phyloP scores from a whole-genome alignment of 2,329 filamentous ascomycete genomes.

The Neophaeococcomyces mojaviensis region DNA sequence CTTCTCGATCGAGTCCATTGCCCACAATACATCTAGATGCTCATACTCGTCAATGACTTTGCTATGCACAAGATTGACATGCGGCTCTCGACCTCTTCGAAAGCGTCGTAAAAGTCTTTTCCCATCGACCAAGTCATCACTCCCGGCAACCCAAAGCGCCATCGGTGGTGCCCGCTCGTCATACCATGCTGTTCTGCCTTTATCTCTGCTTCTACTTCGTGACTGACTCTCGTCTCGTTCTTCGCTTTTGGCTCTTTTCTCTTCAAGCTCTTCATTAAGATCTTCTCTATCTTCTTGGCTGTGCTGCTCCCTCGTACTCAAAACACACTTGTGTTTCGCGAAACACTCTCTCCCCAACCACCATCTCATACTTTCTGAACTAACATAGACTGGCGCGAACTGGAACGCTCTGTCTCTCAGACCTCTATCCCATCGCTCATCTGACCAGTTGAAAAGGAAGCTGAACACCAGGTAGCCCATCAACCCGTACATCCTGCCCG shows the following conservation, averaged over 20 bases:
- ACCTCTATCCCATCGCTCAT: slow-evolving; percentile 73
- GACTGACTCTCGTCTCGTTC: slow-evolving; percentile 12
- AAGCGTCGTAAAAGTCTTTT: slow-evolving; percentile 65
- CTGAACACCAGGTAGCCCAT: slow-evolving; percentile 85
- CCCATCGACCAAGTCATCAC: slow-evolving; percentile 79
- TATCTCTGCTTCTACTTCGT: neutral
- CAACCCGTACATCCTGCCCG: slow-evolving; percentile 63
- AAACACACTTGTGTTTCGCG: slow-evolving; percentile 74
- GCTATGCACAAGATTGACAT: slow-evolving; percentile 70
- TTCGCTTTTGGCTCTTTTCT: slow-evolving; percentile 22
- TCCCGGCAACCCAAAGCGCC: slow-evolving; percentile 79
- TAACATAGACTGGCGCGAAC: slow-evolving; percentile 85
- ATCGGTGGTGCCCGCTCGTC: slow-evolving; percentile 70
- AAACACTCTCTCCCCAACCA: slow-evolving; percentile 88
- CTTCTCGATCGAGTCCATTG: slow-evolving; percentile 76
- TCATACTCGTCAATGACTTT: slow-evolving; percentile 84
- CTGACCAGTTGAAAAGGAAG: slow-evolving; percentile 83
- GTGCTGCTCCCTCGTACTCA: slow-evolving; percentile 68
- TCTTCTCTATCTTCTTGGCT: slow-evolving; percentile 48
- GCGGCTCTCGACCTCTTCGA: slow-evolving; percentile 68
- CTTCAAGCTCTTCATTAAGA: slow-evolving; percentile 49
- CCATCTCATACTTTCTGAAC: slow-evolving; percentile 86
- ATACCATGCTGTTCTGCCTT: slow-evolving; percentile 63
- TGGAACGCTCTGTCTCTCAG: slow-evolving; percentile 79
- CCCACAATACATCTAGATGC: slow-evolving; percentile 92